Evolutionary conservation across 164 flowering plant genomes (phyloP), one percentile per base, ranked within the genome.

Genomic region (Tetracentron sinense): DNA sequence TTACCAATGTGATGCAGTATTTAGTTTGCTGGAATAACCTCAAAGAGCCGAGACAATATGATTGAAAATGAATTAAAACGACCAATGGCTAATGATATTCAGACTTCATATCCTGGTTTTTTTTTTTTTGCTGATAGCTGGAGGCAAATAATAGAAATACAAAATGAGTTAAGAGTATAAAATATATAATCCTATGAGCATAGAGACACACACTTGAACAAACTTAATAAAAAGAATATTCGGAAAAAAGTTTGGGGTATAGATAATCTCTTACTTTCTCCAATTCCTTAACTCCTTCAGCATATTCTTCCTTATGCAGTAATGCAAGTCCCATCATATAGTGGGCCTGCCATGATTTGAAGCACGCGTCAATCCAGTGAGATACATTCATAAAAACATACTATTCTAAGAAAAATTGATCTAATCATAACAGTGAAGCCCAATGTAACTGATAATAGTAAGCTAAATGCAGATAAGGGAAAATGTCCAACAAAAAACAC

Each of bases 271-370:
- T 52, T 70, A 88, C 97, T 73, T 70, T 90, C 65, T 87, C 83
- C 72, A 92, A 55, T 75, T 84, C 78, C 71, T 76, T 85, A 29
- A 87, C 77, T 56, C 98, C 97, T 69, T 82, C 85, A 27, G 75
- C 56, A 72, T 79, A 79, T 44, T 84, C 85, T 68, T 78, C 25
- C 64, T 47, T 81, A 65, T 84, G 75, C 23, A 92, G 78, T 65
- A 92, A 79, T 42, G 98, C 90, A 62, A 88, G 88, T 58, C 96
- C 98, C 27, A 92, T 67, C 86, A 88, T 80, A 72, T 88, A 92
- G 65, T 85, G 94, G 1, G 77, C 97, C 98, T 92, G 79, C 46
- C 52, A 77, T 15, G 28, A 15, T 52, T 19, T 12, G 25, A 46
- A 44, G 19, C 58, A 56, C n/a, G 27, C 23, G 12, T 16, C 6